A percentile compares a stretch with the other conserved stretches of the same genome.
These are phyloP conservation scores for Cyclospora cayetanensis DNA, from an alignment of 169 alveolate genomes.

Conservation along the genomic window DNA sequence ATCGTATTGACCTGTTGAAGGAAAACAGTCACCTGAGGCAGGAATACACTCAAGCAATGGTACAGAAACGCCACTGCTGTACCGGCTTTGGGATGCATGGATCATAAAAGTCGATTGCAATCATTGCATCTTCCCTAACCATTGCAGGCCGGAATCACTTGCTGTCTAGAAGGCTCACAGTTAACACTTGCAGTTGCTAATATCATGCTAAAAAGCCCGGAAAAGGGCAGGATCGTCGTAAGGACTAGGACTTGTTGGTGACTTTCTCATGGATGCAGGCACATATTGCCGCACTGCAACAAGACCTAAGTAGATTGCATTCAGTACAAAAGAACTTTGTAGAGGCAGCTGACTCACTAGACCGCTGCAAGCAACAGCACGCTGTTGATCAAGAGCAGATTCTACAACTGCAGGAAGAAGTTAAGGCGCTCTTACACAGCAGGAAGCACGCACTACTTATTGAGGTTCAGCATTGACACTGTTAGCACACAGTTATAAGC, in stretches of 20 bases:
- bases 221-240: no score
- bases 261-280: background rate
- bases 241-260: no score
- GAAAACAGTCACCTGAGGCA: slow-evolving; percentile 61
- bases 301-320: background rate
- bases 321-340: slow-evolving; percentile 1
- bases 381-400: slow-evolving; percentile 29
- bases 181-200: no score
- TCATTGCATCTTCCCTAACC: no score
- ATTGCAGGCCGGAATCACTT: no score
- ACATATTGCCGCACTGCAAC: slow-evolving; percentile 48
- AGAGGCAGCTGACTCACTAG: slow-evolving; percentile 17
- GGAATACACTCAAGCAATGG: slow-evolving; percentile 53
- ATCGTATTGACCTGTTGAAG: slow-evolving; percentile 50
- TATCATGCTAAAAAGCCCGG: no score
- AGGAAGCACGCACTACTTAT: background rate
- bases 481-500: background rate
- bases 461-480: background rate
- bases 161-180: no score
- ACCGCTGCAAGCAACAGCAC: slow-evolving; percentile 29
- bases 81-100: no score
- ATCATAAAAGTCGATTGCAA: no score
- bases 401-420: slow-evolving; percentile 31
- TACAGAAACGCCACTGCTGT: background rate
- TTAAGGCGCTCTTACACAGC: slow-evolving; percentile 17